Evolutionary conservation across 352 stramenopile species (phyloP).

Genomic region (Globisporangium perplexum): DNA sequence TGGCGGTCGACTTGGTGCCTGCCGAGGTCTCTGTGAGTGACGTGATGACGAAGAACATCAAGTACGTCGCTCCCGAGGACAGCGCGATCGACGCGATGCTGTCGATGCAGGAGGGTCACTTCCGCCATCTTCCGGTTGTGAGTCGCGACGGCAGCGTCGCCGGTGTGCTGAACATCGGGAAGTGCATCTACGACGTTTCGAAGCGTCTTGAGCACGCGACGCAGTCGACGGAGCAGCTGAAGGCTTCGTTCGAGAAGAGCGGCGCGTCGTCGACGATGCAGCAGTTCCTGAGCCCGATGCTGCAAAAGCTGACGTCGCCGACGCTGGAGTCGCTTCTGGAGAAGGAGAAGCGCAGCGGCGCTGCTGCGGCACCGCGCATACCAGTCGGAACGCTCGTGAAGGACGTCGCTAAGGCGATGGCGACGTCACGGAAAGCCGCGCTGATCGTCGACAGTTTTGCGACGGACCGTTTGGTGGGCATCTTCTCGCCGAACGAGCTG

Average conservation of each 20-base stretch:
- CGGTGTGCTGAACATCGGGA: conserved; percentile 97
- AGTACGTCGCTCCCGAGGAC: conserved; percentile 92
- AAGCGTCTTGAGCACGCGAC: conserved; percentile 92
- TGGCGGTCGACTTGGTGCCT: conserved; percentile 83
- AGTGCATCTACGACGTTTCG: conserved; percentile 98
- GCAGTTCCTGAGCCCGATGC: conserved; percentile 72
- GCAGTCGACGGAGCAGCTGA: conserved; percentile 78
- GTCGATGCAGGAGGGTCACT: conserved; percentile 97
- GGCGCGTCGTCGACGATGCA: conserved; percentile 69
- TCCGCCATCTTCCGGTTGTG: conserved; percentile 96
- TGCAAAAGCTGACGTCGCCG: conserved; percentile 75
- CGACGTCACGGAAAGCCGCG: conserved; percentile 85
- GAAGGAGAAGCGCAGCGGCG: conserved; percentile 41
- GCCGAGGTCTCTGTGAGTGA: conserved; percentile 62
- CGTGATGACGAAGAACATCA: conserved; percentile 96
- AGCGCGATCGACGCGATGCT: conserved; percentile 95
- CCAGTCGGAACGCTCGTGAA: conserved; percentile 82
- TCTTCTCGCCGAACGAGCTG: conserved; percentile 97
- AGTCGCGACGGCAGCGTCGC: conserved; percentile 78
- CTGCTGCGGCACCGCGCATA: conserved; percentile 57
- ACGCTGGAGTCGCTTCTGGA: conserved; percentile 87
- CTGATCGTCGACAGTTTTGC: conserved; percentile 91
- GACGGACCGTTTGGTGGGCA: conserved; percentile 86
- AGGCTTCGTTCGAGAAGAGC: conserved; percentile 74
- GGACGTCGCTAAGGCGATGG: conserved; percentile 75